Base-by-base conservation (phyloP, 106 monocot species). In the Acanthochlamys bracteata region DNA sequence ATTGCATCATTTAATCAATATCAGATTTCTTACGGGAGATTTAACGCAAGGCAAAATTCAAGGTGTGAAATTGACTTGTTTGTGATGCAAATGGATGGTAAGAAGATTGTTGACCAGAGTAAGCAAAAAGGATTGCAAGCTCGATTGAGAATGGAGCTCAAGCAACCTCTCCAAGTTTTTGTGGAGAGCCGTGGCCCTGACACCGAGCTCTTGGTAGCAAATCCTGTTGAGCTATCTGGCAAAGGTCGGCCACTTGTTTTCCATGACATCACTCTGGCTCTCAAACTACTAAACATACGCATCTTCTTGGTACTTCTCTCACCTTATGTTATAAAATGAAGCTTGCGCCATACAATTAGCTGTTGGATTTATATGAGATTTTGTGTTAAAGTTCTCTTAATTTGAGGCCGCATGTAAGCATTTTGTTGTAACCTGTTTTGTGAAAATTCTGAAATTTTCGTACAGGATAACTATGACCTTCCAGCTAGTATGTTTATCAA, bases 201-300 rank as follows among this genome's bases (percentile, higher is more conserved):
- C 42, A 73, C 64, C 9, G 93, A 89, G 76, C 86, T 93, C 54
- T 54, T 93, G 55, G 89, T 93, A 25, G 89, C 89, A 33, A 93
- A 93, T 49, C 89, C 89, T 11, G 89, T 93, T 23, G 93, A 93
- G 42, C 42, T 78, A 47, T 89, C 83, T 10, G 86, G 79, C 52
- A 89, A 86, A 54, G 93, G 93, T 7, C 67, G 93, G 0, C 93
- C 93, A 41, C 86, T 84, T 46, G 93, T 93, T 60, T 86, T 93
- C 66, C 65, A 84, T 61, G 93, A 93, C 59, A 89, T 93, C 67
- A 93, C 93, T 20, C 79, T 86, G 60, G 89, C 86, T 10, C 83
- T 93, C 11, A 93, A 86, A 69, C 53, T 57, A 45, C 93, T 86
- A 20, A 66, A 64, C 43, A 76, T 73, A 19, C 71, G 85, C 54